A percentile compares a stretch with the other conserved stretches of the same genome.
Evolutionary conservation across 768 basidiomycete genomes (phyloP).

Genomic region (Termitomyces eurrhizus): DNA sequence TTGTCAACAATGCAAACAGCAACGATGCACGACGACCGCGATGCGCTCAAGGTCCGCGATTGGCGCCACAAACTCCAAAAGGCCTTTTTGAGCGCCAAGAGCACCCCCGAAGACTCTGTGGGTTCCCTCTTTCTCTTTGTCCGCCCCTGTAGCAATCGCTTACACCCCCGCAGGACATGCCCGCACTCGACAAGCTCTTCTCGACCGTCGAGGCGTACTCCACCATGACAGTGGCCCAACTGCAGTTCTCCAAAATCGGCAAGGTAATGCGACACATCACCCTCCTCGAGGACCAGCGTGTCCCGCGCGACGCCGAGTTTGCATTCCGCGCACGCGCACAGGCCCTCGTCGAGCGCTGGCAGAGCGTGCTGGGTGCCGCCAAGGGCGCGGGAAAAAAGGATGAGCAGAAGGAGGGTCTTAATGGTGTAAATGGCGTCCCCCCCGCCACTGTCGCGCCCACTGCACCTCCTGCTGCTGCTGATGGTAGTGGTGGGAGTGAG

Average conservation of each 20-base stretch:
- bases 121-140: not conserved
- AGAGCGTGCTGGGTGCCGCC: constrained; percentile 32
- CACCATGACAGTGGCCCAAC: constrained; percentile 66
- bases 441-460: too few relatives aligned
- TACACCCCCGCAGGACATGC: constrained; percentile 58
- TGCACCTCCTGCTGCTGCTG: not conserved
- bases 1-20: constrained; percentile 5
- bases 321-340: constrained; percentile 61
- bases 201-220: constrained; percentile 66
- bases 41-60: constrained; percentile 67
- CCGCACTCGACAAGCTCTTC: constrained; percentile 60
- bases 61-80: constrained; percentile 83
- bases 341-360: constrained; percentile 61
- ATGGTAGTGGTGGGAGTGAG: too few relatives aligned
- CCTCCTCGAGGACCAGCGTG: constrained; percentile 37
- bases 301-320: constrained; percentile 53
- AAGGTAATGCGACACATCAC: constrained; percentile 82
- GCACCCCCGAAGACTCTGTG: constrained; percentile 16
- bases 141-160: not conserved
- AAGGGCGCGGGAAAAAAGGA: constrained; percentile 8
- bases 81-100: constrained; percentile 43
- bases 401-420: not conserved
- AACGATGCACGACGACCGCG: constrained; percentile 46
- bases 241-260: constrained; percentile 71
- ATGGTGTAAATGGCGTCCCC: not conserved